Base-by-base conservation (phyloP, 192 early-diverging fungal species). In the Coemansia sp. region DNA sequence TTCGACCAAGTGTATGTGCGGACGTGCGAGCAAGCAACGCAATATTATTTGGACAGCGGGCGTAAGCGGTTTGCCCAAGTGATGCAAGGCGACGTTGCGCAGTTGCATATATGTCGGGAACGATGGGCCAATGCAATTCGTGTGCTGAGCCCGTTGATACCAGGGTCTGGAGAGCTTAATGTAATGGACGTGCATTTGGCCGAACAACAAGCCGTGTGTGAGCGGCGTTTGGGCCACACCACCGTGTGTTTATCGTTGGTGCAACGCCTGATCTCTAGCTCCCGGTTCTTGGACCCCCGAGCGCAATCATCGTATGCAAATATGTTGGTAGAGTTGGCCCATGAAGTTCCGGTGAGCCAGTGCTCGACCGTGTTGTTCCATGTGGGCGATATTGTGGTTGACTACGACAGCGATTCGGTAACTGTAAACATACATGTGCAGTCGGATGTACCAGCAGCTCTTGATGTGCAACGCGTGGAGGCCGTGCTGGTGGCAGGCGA, bases 1-100 rank as follows among this genome's bases (percentile, higher is more conserved):
- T 83, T 80, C 23, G 82, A 83, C 65, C 69, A 83, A 49, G 67
- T 83, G 20, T 83, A 83, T 38, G 37, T 71, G 12, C 64, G 68
- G 26, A 74, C 74, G 21, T 76, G 70, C 71, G 72, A 80, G 51
- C 72, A 80, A 70, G 82, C 77, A 1, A 68, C 74, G 38, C 73
- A 72, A 52, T 83, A 83, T 71, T 83, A 68, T 47, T 52, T 50
- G 23, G 77, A 80, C 31, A 71, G 76, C 53, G 72, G 68, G 21
- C 73, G 82, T 0, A 36, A 51, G 11, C 69, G 82, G 40, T 73
- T 80, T 38, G 72, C 77, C 8, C 72, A 68, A 23, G 68, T 65
- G 23, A 38, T 80, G 65, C 76, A 64, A 11, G 70, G 67, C 59
- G 77, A 81, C 23, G 50, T 83, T 20, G 82, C 82, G 21, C 73